A percentile compares a stretch with the other conserved stretches of the same genome.
Evolutionary conservation across 2,329 filamentous ascomycete genomes (phyloP).

Genomic region (Neofusicoccum sp.): DNA sequence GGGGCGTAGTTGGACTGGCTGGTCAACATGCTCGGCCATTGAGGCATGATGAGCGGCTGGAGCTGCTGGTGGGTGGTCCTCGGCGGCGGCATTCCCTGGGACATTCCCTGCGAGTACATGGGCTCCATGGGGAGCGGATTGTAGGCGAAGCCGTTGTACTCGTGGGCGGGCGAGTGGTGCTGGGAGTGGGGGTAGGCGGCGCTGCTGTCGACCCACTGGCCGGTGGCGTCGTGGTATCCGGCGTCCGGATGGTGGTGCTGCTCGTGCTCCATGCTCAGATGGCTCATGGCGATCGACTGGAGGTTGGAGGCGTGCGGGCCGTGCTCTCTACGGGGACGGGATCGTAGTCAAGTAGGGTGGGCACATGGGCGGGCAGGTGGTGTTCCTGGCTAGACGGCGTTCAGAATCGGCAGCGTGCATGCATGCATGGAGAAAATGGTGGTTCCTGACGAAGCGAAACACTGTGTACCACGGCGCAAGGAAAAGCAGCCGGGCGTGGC

Average conservation of each 20-base stretch:
- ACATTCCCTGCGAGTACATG: slow-evolving; percentile 30
- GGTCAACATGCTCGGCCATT: slow-evolving; percentile 47
- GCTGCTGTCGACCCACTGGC: slow-evolving; percentile 36
- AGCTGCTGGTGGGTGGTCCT: slow-evolving; percentile 44
- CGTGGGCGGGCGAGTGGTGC: slow-evolving; percentile 44
- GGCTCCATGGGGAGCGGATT: slow-evolving; percentile 44
- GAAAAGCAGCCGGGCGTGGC: slow-evolving; percentile 11
- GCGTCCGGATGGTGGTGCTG: slow-evolving; percentile 28
- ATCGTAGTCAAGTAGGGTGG: slow-evolving; percentile 31
- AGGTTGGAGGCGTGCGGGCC: slow-evolving; percentile 23
- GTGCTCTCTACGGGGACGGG: slow-evolving; percentile 33
- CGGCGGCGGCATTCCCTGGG: slow-evolving; percentile 35
- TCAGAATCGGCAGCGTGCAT: slow-evolving; percentile 38
- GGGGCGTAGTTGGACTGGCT: slow-evolving; percentile 45
- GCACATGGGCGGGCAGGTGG: slow-evolving; percentile 25
- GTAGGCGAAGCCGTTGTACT: slow-evolving; percentile 44
- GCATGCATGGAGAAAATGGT: slow-evolving; percentile 40
- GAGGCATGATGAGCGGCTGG: slow-evolving; percentile 44
- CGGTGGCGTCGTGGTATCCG: slow-evolving; percentile 34
- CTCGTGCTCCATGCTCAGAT: slow-evolving; percentile 46
- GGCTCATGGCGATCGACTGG: slow-evolving; percentile 37
- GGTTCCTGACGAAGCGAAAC: slow-evolving; percentile 39
- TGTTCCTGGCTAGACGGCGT: slow-evolving; percentile 20
- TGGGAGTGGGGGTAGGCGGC: slow-evolving; percentile 35
- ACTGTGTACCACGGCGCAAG: slow-evolving; percentile 22